These are phyloP conservation scores for Fibroporia radiculosa DNA, from an alignment of 768 basidiomycete species.

Conservation along the genomic window DNA sequence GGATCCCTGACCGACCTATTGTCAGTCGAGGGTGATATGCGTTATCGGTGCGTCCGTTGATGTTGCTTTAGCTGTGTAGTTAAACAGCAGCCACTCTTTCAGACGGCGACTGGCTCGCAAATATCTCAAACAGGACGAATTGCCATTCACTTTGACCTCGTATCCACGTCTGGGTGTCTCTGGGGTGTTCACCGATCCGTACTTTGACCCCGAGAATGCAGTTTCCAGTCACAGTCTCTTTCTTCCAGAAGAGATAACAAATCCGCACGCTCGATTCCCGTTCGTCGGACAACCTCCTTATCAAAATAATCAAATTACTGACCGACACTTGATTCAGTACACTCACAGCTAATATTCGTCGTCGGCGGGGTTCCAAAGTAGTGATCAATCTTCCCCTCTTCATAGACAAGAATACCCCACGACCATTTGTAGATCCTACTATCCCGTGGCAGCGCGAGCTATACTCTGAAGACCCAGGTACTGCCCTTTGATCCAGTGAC, in stretches of 20 bases:
- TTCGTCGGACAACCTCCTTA: conserved; percentile 37
- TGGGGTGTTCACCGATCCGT: conserved; percentile 90
- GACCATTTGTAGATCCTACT: conserved; percentile 88
- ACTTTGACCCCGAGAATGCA: conserved; percentile 65
- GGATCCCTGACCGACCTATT: conserved; percentile 81
- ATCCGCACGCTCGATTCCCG: conserved; percentile 98
- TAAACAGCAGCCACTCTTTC: not conserved
- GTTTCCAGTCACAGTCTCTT: conserved; percentile 90
- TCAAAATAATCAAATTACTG: too few species aligned
- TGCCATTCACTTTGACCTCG: conserved; percentile 91
- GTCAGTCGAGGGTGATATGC: conserved; percentile 91
- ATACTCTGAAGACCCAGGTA: conserved; percentile 84
- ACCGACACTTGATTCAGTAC: conserved; percentile 70
- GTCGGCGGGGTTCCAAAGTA: conserved; percentile 86
- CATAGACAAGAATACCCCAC: conserved; percentile 79
- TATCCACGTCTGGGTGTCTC: conserved; percentile 88
- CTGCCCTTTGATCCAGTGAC: too few species aligned
- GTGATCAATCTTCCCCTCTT: conserved; percentile 92
- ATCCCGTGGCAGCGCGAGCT: conserved; percentile 81
- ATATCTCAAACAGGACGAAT: conserved; percentile 77
- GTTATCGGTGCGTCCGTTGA: conserved; percentile 56
- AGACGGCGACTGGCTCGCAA: conserved; percentile 81
- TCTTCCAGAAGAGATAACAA: conserved; percentile 91
- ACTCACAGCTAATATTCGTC: conserved; percentile 93
- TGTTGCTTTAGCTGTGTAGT: not conserved